Evolutionary conservation across 768 basidiomycete species (phyloP).

Genomic region (Auriscalpium microsporum): DNA sequence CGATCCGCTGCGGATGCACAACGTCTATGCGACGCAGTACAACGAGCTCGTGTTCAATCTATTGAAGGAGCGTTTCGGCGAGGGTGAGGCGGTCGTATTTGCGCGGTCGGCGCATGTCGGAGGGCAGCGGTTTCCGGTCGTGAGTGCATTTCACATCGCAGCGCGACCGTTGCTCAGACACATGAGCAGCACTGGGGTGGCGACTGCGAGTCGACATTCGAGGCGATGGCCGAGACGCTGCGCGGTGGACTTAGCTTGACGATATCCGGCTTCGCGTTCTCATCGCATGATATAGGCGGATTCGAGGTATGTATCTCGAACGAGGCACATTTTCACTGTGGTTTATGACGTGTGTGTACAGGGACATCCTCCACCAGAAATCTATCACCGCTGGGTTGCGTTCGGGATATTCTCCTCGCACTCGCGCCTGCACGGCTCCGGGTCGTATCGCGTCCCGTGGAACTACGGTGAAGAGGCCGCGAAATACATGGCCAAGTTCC

Average conservation of each 20-base stretch:
- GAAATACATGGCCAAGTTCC: conserved; percentile 49
- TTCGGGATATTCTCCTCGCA: conserved; percentile 73
- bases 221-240: conserved; percentile 71
- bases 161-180: conserved; percentile 4
- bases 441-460: conserved; percentile 74
- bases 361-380: conserved; percentile 59
- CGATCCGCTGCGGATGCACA: conserved; percentile 64
- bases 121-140: conserved; percentile 44
- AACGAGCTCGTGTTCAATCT: conserved; percentile 63
- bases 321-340: too few species aligned
- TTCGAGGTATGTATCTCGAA: conserved; percentile 42
- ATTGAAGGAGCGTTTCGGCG: conserved; percentile 49
- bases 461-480: conserved; percentile 66
- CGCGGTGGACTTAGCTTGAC: conserved; percentile 61
- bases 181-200: conserved; percentile 56
- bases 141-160: conserved; percentile 9
- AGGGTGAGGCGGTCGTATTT: conserved; percentile 60
- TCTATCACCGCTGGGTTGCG: conserved; percentile 71
- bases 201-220: conserved; percentile 69
- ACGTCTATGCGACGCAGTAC: conserved; percentile 60
- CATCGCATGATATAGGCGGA: conserved; percentile 71
- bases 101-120: conserved; percentile 62
- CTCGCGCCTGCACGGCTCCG: conserved; percentile 63
- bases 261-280: conserved; percentile 60
- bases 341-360: conserved; percentile 13